Evolutionary conservation across 1,284 basidiomycete genomes (phyloP).

Genomic region (Grifola frondosa): DNA sequence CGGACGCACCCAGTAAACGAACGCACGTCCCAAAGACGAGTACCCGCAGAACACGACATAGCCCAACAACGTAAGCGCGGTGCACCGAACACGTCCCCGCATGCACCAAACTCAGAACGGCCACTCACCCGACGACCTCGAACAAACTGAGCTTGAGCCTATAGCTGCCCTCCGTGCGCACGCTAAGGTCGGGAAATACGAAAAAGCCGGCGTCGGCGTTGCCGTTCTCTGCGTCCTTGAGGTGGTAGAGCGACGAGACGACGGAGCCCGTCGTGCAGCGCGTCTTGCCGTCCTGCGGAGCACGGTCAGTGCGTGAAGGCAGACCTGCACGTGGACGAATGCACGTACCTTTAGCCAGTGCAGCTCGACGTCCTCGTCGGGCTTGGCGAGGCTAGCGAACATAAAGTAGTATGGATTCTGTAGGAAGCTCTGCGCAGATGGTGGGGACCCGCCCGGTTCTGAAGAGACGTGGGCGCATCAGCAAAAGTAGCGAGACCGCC

Average conservation of each 20-base stretch:
- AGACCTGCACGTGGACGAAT: background rate
- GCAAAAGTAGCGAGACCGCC: background rate
- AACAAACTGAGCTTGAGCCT: conserved; percentile 89
- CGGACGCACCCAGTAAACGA: too few relatives aligned
- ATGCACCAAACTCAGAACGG: too few relatives aligned
- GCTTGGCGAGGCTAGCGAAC: conserved; percentile 86
- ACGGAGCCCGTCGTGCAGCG: conserved; percentile 87
- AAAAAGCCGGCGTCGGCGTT: conserved; percentile 89
- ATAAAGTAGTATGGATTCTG: conserved; percentile 96
- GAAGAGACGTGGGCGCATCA: conserved; percentile 19
- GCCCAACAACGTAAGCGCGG: background rate
- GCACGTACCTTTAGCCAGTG: conserved; percentile 78
- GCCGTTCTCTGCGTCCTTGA: conserved; percentile 87
- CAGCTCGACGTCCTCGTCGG: conserved; percentile 88
- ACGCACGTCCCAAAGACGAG: too few relatives aligned
- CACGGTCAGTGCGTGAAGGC: too few relatives aligned
- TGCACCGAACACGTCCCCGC: too few relatives aligned
- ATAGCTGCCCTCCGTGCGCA: conserved; percentile 86
- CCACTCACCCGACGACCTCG: conserved; percentile 88
- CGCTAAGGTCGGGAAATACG: conserved; percentile 85
- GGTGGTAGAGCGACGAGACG: conserved; percentile 91
- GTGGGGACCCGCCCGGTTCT: conserved; percentile 20
- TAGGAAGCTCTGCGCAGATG: conserved; percentile 52
- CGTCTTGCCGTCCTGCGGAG: conserved; percentile 77
- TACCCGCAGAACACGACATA: too few relatives aligned